These are phyloP conservation scores for Plenodomus biglobosus DNA, from an alignment of 2,329 filamentous ascomycete genomes.

Conservation along the genomic window DNA sequence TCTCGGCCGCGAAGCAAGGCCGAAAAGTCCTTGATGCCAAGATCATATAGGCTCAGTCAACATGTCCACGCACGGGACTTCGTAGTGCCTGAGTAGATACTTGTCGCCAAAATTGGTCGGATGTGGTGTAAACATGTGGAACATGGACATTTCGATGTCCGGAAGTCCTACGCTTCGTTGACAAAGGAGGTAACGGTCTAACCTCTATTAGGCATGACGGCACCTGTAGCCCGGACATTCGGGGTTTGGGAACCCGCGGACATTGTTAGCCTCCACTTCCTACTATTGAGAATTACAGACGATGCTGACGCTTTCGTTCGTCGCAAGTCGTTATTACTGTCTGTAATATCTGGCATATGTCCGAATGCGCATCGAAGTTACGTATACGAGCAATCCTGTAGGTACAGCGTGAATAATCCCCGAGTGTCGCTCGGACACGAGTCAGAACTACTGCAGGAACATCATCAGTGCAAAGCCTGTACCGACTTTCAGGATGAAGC, in stretches of 20 bases:
- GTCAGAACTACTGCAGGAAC: not conserved
- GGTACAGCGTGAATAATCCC: not conserved
- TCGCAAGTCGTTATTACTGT: not conserved
- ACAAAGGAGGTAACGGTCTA: too few relatives aligned
- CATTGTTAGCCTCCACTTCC: too few relatives aligned
- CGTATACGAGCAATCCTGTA: too few relatives aligned
- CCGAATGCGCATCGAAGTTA: not conserved
- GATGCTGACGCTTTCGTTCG: too few relatives aligned
- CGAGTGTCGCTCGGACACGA: not conserved
- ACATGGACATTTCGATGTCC: too few relatives aligned
- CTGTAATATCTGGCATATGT: not conserved
- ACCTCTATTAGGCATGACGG: too few relatives aligned
- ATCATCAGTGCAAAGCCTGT: not conserved
- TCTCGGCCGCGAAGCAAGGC: not conserved
- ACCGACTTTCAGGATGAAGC: constrained; percentile 10
- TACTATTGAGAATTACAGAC: too few relatives aligned
- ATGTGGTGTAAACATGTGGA: not conserved
- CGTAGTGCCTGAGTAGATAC: not conserved
- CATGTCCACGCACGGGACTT: not conserved
- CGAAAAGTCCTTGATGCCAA: not conserved
- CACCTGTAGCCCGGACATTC: too few relatives aligned
- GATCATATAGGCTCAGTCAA: not conserved
- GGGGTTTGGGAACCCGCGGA: too few relatives aligned
- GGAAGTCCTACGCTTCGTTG: too few relatives aligned
- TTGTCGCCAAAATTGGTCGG: not conserved